These are phyloP conservation scores for Geotrichum phurueaensis DNA, from an alignment of 1,139 yeast species.

Conservation along the genomic window DNA sequence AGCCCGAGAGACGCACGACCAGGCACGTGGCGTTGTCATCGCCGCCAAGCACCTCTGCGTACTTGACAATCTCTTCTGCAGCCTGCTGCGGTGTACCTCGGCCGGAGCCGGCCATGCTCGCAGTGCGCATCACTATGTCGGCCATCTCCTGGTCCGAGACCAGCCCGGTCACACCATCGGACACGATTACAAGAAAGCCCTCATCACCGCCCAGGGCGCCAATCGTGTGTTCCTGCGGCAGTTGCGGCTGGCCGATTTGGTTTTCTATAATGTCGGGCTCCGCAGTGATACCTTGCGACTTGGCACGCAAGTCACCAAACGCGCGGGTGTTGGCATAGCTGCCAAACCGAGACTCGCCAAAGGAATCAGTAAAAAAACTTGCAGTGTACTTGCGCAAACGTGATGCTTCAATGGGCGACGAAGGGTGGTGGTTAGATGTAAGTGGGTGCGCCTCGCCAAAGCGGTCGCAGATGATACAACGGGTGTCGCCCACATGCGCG, in stretches of 20 bases:
- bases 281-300: conserved; percentile 78
- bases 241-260: conserved; percentile 46
- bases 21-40: conserved; percentile 92
- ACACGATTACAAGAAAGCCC: conserved; percentile 65
- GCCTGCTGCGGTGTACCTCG: conserved; percentile 80
- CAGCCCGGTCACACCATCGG: conserved; percentile 81
- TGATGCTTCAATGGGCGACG: conserved; percentile 69
- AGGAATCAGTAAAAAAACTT: conserved; percentile 77
- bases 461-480: conserved; percentile 58
- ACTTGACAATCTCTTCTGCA: conserved; percentile 77
- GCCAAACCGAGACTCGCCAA: conserved; percentile 85
- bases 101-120: conserved; percentile 58
- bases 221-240: conserved; percentile 34
- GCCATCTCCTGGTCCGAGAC: conserved; percentile 87
- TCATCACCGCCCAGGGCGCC: conserved; percentile 57
- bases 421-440: conserved; percentile 81
- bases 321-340: conserved; percentile 87
- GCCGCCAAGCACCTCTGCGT: conserved; percentile 82
- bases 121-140: conserved; percentile 72
- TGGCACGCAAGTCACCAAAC: conserved; percentile 81
- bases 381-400: conserved; percentile 68
- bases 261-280: conserved; percentile 82
- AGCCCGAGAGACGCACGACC: conserved; percentile 72
- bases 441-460: conserved; percentile 73
- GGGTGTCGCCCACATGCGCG: conserved; percentile 94